Conservation (phyloP, 768 basidiomycete genomes). For the Podaxis sp. region DNA sequence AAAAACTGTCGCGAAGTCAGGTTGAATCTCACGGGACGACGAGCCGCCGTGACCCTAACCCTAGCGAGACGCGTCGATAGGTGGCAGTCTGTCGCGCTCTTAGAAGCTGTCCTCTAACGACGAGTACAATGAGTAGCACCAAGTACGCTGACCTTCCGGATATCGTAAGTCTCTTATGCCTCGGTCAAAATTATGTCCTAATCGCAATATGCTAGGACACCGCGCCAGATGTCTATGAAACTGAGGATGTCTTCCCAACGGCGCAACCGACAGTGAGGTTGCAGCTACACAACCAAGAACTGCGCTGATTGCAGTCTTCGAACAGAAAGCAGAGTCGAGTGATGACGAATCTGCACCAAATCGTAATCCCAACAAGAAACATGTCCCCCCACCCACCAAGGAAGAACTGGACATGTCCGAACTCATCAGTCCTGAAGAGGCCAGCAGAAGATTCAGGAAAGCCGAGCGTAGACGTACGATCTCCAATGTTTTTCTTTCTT, state of each 20-base stretch:
- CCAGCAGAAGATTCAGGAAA: constrained; percentile 65
- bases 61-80: neutral
- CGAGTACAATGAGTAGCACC: constrained; percentile 51
- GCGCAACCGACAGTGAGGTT: constrained; percentile 48
- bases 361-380: constrained; percentile 33
- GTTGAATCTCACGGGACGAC: neutral
- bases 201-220: constrained; percentile 59
- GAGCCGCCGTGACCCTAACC: neutral
- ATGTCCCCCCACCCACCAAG: constrained; percentile 36
- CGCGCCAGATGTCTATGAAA: constrained; percentile 90
- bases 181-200: neutral
- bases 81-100: neutral
- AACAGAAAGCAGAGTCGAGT: constrained; percentile 59
- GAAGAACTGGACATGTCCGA: constrained; percentile 73
- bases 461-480: constrained; percentile 64
- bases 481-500: constrained; percentile 16
- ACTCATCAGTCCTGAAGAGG: constrained; percentile 64
- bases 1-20: neutral
- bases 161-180: constrained; percentile 56
- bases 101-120: neutral
- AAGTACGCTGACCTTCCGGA: constrained; percentile 93
- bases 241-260: constrained; percentile 69
- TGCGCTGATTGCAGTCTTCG: constrained; percentile 7
- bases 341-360: constrained; percentile 60
- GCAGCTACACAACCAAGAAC: constrained; percentile 4